phyloP scores from a whole-genome alignment of 2,329 filamentous ascomycete genomes.

The Botrytis deweyae region DNA sequence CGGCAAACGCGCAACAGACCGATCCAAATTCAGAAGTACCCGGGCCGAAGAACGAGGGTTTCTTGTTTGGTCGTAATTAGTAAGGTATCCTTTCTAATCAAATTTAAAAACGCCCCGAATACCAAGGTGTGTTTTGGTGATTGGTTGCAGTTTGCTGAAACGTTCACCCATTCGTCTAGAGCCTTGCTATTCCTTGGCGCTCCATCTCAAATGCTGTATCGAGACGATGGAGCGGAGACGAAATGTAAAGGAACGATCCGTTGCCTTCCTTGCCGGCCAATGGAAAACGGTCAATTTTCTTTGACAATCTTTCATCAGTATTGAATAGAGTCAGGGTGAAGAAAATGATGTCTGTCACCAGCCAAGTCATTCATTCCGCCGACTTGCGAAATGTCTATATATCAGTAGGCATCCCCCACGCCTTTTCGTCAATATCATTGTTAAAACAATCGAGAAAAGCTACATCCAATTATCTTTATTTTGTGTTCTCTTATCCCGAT shows the following conservation, averaged over 20 bases:
- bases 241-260: background rate
- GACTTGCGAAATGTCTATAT: background rate
- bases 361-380: background rate
- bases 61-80: background rate
- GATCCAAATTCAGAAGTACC: background rate
- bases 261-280: background rate
- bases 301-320: background rate
- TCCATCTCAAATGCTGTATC: background rate
- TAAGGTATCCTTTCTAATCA: background rate
- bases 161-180: background rate
- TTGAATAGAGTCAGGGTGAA: background rate
- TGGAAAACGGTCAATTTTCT: background rate
- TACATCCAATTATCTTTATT: background rate
- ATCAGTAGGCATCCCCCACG: background rate
- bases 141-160: background rate
- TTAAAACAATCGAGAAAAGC: background rate
- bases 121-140: background rate
- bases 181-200: background rate
- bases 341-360: background rate
- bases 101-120: background rate
- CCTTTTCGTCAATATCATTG: background rate
- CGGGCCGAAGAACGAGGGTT: background rate
- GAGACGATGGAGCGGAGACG: background rate
- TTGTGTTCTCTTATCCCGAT: background rate
- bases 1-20: background rate